Conservation (phyloP, 805 yeast genomes). For the Yamadazyma sp. region DNA sequence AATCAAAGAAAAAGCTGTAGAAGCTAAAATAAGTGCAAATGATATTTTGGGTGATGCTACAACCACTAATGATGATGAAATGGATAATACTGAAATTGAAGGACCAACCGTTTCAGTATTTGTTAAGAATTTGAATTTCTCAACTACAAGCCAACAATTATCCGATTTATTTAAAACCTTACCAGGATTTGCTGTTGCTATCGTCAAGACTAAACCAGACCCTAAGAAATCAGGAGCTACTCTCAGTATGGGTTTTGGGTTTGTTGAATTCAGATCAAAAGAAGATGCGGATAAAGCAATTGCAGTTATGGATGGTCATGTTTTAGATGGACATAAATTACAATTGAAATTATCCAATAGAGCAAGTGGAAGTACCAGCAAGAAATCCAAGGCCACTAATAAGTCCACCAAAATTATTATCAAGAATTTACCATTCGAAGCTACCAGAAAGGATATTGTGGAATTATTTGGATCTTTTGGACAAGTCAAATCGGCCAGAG, state of each 20-base stretch:
- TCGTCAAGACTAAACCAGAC: slow-evolving; percentile 85
- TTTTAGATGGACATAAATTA: slow-evolving; percentile 84
- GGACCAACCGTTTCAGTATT: slow-evolving; percentile 88
- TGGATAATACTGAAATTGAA: slow-evolving; percentile 36
- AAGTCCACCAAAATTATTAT: slow-evolving; percentile 80
- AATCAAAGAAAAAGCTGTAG: slow-evolving; percentile 33
- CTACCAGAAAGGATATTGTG: slow-evolving; percentile 87
- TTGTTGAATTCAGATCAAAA: slow-evolving; percentile 80
- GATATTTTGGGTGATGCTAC: slow-evolving; percentile 39
- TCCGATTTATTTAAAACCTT: slow-evolving; percentile 61
- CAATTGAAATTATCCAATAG: slow-evolving; percentile 88
- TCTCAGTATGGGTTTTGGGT: slow-evolving; percentile 97
- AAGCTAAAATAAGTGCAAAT: slow-evolving; percentile 42
- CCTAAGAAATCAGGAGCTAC: slow-evolving; percentile 62
- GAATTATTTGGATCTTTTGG: slow-evolving; percentile 94
- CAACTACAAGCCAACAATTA: slow-evolving; percentile 62
- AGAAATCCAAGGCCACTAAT: slow-evolving; percentile 24
- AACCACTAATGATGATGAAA: slow-evolving; percentile 15
- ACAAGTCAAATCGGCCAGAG: slow-evolving; percentile 88
- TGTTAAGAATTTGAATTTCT: slow-evolving; percentile 87
- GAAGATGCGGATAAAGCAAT: slow-evolving; percentile 80
- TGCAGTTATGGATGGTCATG: slow-evolving; percentile 66
- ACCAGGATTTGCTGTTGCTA: slow-evolving; percentile 78
- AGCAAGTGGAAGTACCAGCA: slow-evolving; percentile 40
- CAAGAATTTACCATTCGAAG: slow-evolving; percentile 96